Base-by-base conservation (phyloP, 306 rosid species). In the Corylus heterophylla region DNA sequence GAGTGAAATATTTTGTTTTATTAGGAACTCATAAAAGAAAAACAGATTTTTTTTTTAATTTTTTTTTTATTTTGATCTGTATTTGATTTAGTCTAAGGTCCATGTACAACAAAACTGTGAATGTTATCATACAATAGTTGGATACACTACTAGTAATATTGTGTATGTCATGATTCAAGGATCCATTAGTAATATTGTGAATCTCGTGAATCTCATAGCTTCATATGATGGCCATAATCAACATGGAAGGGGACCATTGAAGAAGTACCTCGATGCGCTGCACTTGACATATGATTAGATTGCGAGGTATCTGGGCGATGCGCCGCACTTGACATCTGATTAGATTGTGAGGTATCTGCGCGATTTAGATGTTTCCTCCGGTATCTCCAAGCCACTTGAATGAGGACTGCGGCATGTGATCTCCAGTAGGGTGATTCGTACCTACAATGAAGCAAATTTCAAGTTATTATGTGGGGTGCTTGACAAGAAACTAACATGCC, bases 361-460 rank as follows among this genome's bases (percentile, higher is more conserved):
- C 90, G 94, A 42, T 51, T 70, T 12, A 85, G 86, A 73, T 92
- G 49, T 75, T 85, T 93, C 81, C 58, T 83, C 75, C 92, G n/a
- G 81, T 91, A 89, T 81, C 92, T 85, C 96, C 94, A 93, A 22
- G 94, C 89, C 51, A 91, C 96, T 78, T 91, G 97, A 80, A 93
- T 91, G 73, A 88, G 86, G 8, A 63, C 68, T 56, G 96, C 92
- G 5, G 94, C 97, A 48, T 87, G 81, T 69, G 87, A 55, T 80
- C 93, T 89, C 98, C 94, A 93, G 76, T 91, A 91, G 10, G 88
- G 92, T 48, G 96, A 93, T 75, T 91, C 94, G 69, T 88, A 92
- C 92, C 96, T 92, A 75, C 45, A 37, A 59, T 49, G 16, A 47
- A 42, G 18, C 22, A 49, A 7, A 47, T 76, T 37, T 54, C 78